Evolutionary conservation across 1,139 yeast genomes (phyloP), one percentile per base, ranked within the genome.

Genomic region (Blastobotrys persicus): DNA sequence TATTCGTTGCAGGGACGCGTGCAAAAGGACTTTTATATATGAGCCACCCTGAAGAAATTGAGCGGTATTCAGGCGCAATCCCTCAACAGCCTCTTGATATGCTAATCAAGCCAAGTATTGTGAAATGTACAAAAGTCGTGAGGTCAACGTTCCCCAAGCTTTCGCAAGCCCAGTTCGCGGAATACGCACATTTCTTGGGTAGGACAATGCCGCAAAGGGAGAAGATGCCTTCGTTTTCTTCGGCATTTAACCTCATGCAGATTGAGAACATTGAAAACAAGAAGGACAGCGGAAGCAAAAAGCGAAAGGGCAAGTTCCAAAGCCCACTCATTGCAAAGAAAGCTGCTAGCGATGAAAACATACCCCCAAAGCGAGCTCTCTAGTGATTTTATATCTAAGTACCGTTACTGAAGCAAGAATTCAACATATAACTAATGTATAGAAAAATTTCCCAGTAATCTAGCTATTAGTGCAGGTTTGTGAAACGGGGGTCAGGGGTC

Each of bases 1-100:
- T 89, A 56, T 92, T 88, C 63, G 98, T 92, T 6, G 96, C 96
- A 0, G 72, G 85, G 42, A 89, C 97, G 0, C 74, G 98, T 55
- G 95, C 97, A 0, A 84, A 85, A 63, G 66, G 63, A 13, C 54
- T 73, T n/a, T 54, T 75, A 6, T 74, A 70, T 54, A 55, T 76
- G 28, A 48, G 56, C 11, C 58, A 45, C 35, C 53, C 59, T 5
- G 35, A 35, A 13, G 38, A 44, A 42, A 42, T 14, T 2, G 31
- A 17, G 4, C 16, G 19, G n/a, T 37, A 23, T 16, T 17, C 31
- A 17, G 16, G 20, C 9, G 14, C 18, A 26, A 4, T 23, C n/a
- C 33, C 13, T 20, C 31, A 31, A 26, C 16, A 13, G 17, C 34
- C 32, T 7, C 18, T 40, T 16, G 18, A 40, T 6, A 40, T 40